Evolutionary conservation across 2,329 filamentous ascomycete genomes (phyloP).

Genomic region (Hysterium pulicare): DNA sequence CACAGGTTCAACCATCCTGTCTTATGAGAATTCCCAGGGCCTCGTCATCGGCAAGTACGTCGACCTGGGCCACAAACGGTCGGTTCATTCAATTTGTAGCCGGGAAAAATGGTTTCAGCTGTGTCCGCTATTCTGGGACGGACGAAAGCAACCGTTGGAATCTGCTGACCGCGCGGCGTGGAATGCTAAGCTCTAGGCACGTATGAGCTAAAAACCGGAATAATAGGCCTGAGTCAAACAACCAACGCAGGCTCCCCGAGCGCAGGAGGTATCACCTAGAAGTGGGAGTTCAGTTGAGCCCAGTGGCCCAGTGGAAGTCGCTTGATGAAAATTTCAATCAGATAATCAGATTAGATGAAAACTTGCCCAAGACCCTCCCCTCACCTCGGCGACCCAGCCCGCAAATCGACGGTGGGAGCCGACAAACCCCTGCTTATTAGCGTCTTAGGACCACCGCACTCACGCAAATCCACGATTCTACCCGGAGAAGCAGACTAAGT

Average conservation of each 20-base stretch:
- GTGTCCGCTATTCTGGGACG: no score
- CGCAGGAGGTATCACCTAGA: no score
- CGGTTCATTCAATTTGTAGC: conserved; percentile 62
- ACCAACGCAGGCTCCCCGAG: no score
- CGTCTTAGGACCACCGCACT: not conserved
- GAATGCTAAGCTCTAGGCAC: no score
- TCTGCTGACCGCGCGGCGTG: no score
- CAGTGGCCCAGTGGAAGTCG: no score
- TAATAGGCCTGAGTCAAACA: no score
- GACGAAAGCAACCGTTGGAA: no score
- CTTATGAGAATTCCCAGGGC: conserved; percentile 72
- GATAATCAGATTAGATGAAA: conserved; percentile 1
- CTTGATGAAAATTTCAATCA: not conserved
- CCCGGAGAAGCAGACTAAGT: not conserved
- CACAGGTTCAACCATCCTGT: conserved; percentile 65
- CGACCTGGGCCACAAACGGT: conserved; percentile 69
- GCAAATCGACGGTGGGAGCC: not conserved
- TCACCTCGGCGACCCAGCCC: no score
- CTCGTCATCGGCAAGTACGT: conserved; percentile 70
- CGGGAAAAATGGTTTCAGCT: conserved; percentile 69
- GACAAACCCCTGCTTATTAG: not conserved
- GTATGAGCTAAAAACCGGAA: no score
- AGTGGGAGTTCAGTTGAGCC: no score
- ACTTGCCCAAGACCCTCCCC: no score
- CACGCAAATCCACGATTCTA: not conserved